A percentile compares a stretch with the other conserved stretches of the same genome.
These are phyloP conservation scores for Chalciporus pseudorubinellus DNA, from an alignment of 768 basidiomycete genomes.

Conservation along the genomic window DNA sequence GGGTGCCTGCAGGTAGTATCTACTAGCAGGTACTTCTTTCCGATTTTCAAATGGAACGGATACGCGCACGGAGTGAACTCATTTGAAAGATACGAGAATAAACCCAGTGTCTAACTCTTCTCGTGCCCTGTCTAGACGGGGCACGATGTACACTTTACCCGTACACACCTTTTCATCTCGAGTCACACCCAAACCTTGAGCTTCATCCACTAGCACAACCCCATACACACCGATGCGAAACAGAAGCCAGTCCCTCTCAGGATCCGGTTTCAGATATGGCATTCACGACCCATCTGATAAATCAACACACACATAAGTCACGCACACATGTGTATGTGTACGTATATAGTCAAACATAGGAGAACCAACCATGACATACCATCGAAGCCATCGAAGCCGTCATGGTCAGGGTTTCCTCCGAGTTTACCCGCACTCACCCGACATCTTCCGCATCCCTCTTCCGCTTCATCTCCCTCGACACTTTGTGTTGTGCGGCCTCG, in stretches of 20 bases:
- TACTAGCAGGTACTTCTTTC: no score
- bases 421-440: slow-evolving; percentile 35
- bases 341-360: neutral
- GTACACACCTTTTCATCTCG: neutral
- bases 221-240: neutral
- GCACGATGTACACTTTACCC: no score
- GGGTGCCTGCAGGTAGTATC: no score
- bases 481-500: slow-evolving; percentile 86
- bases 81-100: neutral
- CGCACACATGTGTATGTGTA: neutral
- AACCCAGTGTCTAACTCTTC: no score
- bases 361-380: neutral
- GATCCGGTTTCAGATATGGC: no score
- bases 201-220: no score
- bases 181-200: neutral
- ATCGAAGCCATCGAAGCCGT: no score
- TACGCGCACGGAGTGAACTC: neutral
- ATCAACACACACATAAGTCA: neutral
- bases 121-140: no score
- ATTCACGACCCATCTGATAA: neutral
- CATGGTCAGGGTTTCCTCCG: neutral
- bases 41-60: neutral
- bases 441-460: slow-evolving; percentile 84
- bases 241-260: neutral
- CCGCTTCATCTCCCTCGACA: slow-evolving; percentile 93